A percentile compares a stretch with the other conserved stretches of the same genome.
Conservation (phyloP, 83 land plant genomes). For the Picea abies region DNA sequence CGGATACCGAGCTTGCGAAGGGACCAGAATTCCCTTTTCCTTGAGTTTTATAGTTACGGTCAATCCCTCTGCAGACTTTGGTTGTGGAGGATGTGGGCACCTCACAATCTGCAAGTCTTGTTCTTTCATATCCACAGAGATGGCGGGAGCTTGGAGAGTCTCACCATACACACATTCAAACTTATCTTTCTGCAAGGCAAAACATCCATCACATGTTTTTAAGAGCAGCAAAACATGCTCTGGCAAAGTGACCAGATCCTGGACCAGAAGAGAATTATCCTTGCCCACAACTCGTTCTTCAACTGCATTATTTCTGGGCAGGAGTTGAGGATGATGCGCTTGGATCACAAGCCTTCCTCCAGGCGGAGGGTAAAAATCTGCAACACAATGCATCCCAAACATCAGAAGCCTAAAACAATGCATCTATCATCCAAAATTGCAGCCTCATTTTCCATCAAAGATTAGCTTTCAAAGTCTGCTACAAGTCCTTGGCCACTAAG, state of each 20-base stretch:
- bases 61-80: not conserved
- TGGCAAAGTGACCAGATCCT: not conserved
- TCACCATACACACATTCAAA: conserved; percentile 13
- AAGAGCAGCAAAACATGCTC: conserved; percentile 8
- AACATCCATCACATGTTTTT: conserved; percentile 3
- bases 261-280: conserved; percentile 6
- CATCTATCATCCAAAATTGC: not conserved
- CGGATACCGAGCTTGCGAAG: not conserved
- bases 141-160: not conserved
- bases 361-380: not conserved
- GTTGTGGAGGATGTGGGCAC: conserved; percentile 12
- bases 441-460: not conserved
- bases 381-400: not conserved
- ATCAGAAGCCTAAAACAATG: not conserved
- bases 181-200: not conserved
- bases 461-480: not conserved
- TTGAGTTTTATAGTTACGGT: too few species aligned
- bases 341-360: not conserved
- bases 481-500: not conserved
- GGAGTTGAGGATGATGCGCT: conserved; percentile 6
- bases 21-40: not conserved
- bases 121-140: conserved; percentile 1
- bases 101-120: conserved; percentile 2
- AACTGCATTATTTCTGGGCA: not conserved
- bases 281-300: not conserved